These are phyloP conservation scores for Anthracocystis panici-leucophaei DNA, from an alignment of 1,284 basidiomycete genomes.

Conservation along the genomic window DNA sequence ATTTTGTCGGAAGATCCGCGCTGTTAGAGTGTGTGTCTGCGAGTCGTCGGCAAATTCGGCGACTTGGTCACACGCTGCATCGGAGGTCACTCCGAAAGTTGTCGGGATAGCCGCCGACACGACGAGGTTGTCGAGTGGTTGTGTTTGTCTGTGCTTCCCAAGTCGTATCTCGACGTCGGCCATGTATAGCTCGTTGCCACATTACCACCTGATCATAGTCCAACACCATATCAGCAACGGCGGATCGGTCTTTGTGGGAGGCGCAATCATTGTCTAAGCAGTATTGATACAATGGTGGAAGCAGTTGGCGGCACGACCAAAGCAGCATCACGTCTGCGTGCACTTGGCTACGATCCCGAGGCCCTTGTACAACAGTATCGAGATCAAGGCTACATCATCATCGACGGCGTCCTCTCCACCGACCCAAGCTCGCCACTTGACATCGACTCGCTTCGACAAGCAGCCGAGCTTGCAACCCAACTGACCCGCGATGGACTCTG, in stretches of 20 bases:
- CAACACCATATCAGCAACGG: neutral
- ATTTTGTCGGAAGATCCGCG: neutral
- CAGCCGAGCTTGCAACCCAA: slow-evolving; percentile 71
- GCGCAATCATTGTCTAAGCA: neutral
- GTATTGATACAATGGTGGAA: slow-evolving; percentile 3
- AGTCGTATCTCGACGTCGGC: neutral
- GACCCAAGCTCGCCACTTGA: slow-evolving; percentile 19
- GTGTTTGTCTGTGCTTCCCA: neutral
- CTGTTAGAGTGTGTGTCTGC: neutral
- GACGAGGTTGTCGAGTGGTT: neutral
- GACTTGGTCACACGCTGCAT: slow-evolving; percentile 10
- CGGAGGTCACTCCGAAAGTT: slow-evolving; percentile 1
- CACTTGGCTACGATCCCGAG: slow-evolving; percentile 35
- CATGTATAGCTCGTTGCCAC: neutral
- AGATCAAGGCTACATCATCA: slow-evolving; percentile 78
- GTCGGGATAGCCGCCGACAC: slow-evolving; percentile 7
- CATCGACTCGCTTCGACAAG: slow-evolving; percentile 25
- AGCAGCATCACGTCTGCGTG: slow-evolving; percentile 21
- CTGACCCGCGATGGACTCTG: slow-evolving; percentile 77
- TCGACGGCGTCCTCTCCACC: slow-evolving; percentile 75
- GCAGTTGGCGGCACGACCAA: neutral
- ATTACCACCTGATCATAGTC: neutral
- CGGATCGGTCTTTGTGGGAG: neutral
- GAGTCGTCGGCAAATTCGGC: slow-evolving; percentile 26
- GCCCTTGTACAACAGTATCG: slow-evolving; percentile 72